A percentile compares a stretch with the other conserved stretches of the same genome.
phyloP scores from a whole-genome alignment of 2,329 filamentous ascomycete species.

The Hymenoscyphus occultus region DNA sequence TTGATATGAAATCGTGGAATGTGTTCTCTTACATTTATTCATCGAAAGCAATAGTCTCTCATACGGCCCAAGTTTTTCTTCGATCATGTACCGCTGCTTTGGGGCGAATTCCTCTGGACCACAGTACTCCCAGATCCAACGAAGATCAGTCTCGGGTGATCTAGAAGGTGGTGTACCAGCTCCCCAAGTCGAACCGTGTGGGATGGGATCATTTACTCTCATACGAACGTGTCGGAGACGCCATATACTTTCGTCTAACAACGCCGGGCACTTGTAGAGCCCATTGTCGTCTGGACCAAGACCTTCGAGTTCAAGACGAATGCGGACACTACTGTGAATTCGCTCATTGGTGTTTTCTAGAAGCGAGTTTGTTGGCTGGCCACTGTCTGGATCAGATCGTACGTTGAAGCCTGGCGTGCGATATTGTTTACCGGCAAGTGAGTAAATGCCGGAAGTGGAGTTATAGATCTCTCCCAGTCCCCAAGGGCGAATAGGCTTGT shows the following conservation, averaged over 20 bases:
- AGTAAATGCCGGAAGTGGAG: slow-evolving; percentile 35
- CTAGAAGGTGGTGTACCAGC: slow-evolving; percentile 27
- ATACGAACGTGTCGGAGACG: slow-evolving; percentile 25
- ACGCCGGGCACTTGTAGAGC: slow-evolving; percentile 47
- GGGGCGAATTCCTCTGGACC: slow-evolving; percentile 45
- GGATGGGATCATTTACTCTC: slow-evolving; percentile 35
- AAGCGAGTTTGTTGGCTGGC: slow-evolving; percentile 37
- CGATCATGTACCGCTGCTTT: slow-evolving; percentile 44
- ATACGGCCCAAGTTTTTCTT: slow-evolving; percentile 53
- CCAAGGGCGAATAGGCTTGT: slow-evolving; percentile 42
- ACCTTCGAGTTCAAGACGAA: slow-evolving; percentile 37
- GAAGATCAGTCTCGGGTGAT: slow-evolving; percentile 36
- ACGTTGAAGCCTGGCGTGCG: slow-evolving; percentile 39
- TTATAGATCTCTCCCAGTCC: slow-evolving; percentile 38
- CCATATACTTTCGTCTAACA: slow-evolving; percentile 29
- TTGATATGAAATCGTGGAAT: not conserved
- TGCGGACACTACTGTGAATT: slow-evolving; percentile 38
- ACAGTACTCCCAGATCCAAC: slow-evolving; percentile 55
- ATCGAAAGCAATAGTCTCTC: slow-evolving; percentile 48
- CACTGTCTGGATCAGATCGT: slow-evolving; percentile 40
- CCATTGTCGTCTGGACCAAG: slow-evolving; percentile 38
- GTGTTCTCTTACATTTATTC: slow-evolving; percentile 30
- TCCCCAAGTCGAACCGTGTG: slow-evolving; percentile 36
- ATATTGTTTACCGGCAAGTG: slow-evolving; percentile 44
- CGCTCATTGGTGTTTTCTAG: slow-evolving; percentile 41